A percentile compares a stretch with the other conserved stretches of the same genome.
Evolutionary conservation across 345 rosid species (phyloP).

Genomic region (Microthlaspi erraticum): DNA sequence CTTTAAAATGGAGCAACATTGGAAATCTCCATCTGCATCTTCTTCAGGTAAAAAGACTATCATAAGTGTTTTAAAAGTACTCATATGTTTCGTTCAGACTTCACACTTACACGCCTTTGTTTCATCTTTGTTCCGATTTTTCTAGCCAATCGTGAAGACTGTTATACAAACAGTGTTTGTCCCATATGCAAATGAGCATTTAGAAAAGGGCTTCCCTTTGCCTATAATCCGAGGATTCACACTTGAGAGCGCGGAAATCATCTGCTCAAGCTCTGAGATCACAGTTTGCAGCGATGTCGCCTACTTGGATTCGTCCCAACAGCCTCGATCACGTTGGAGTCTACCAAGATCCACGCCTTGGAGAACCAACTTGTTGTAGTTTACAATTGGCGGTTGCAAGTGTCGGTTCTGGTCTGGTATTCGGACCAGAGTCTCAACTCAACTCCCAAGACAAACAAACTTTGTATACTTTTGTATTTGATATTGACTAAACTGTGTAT

Average conservation of each 20-base stretch:
- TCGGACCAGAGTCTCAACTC: conserved; percentile 7
- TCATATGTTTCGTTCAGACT: background rate
- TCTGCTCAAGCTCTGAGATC: conserved; percentile 59
- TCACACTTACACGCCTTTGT: background rate
- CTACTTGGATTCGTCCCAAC: conserved; percentile 50
- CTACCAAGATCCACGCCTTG: conserved; percentile 21
- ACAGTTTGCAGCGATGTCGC: conserved; percentile 70
- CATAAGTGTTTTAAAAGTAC: background rate
- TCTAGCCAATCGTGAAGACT: conserved; percentile 95
- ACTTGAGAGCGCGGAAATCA: conserved; percentile 63
- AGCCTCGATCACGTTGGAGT: background rate
- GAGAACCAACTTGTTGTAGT: conserved; percentile 22
- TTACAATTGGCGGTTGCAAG: conserved; percentile 17
- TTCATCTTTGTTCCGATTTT: conserved; percentile 6
- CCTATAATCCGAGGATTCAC: conserved; percentile 92
- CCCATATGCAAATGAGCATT: conserved; percentile 78
- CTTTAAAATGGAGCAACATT: conserved; percentile 84
- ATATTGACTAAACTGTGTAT: conserved; percentile 19
- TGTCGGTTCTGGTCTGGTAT: conserved; percentile 7
- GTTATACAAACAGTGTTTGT: conserved; percentile 79
- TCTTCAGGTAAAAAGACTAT: conserved; percentile 63
- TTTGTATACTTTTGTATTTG: conserved; percentile 25
- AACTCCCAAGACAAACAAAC: conserved; percentile 23
- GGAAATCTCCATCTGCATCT: conserved; percentile 81
- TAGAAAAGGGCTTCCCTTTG: conserved; percentile 78